Conservation (phyloP, 1,284 basidiomycete species). For the Moniliella sp. region DNA sequence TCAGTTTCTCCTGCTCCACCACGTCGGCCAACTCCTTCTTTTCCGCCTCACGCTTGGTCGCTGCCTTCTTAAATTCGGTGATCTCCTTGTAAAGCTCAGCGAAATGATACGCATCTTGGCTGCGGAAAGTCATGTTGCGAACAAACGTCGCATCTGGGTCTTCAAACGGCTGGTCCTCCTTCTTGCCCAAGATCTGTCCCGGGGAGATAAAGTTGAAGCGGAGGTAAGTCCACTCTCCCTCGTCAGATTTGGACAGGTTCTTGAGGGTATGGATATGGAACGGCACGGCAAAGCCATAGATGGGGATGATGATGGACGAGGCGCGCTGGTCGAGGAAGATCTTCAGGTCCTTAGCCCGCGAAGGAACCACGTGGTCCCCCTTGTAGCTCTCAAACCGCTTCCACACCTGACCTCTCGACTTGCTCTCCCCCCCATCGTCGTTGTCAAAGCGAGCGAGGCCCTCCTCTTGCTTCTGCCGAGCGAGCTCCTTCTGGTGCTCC, state of each 20-base stretch:
- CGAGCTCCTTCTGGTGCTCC: conserved; percentile 70
- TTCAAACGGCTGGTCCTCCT: conserved; percentile 98
- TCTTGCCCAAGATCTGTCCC: conserved; percentile 87
- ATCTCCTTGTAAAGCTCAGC: conserved; percentile 74
- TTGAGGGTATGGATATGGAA: conserved; percentile 98
- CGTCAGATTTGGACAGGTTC: conserved; percentile 89
- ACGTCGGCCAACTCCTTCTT: conserved; percentile 96
- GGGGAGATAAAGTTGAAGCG: conserved; percentile 97
- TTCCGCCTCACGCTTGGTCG: conserved; percentile 87
- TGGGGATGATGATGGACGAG: conserved; percentile 69
- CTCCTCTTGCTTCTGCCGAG: conserved; percentile 53
- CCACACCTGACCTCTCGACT: conserved; percentile 59
- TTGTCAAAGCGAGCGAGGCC: conserved; percentile 60
- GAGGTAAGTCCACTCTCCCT: conserved; percentile 78
- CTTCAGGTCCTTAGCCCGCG: conserved; percentile 38
- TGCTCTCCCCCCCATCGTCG: conserved; percentile 37
- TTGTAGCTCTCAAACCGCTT: conserved; percentile 93
- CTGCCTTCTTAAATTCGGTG: conserved; percentile 81
- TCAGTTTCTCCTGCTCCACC: conserved; percentile 71
- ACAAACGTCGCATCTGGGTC: conserved; percentile 91
- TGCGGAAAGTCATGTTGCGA: conserved; percentile 80
- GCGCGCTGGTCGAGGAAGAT: conserved; percentile 76
- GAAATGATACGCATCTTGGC: conserved; percentile 67
- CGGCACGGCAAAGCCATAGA: conserved; percentile 83
- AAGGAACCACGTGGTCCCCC: conserved; percentile 68